Conservation (phyloP, 768 basidiomycete genomes). For the Phylloporus sp. region DNA sequence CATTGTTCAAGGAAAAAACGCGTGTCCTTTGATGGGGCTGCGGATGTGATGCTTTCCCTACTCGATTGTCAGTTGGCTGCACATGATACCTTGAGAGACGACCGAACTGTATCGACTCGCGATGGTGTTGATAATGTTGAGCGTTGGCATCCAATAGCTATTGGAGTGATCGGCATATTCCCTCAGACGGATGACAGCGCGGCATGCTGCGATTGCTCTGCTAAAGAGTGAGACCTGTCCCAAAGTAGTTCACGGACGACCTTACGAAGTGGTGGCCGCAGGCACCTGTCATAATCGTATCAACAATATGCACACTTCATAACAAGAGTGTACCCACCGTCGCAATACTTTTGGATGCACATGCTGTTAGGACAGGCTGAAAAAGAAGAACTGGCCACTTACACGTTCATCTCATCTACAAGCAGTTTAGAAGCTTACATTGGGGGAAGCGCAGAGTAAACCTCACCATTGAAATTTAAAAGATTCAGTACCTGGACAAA, state of each 20-base stretch:
- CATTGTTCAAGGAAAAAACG: constrained; percentile 14
- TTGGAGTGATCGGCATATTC: constrained; percentile 41
- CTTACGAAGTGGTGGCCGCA: constrained; percentile 60
- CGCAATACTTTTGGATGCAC: constrained; percentile 13
- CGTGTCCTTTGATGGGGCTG: constrained; percentile 10
- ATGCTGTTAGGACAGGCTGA: constrained; percentile 2
- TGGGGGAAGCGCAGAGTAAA: neutral
- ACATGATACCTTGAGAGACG: neutral
- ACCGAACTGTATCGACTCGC: constrained; percentile 17
- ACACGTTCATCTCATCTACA: constrained; percentile 27
- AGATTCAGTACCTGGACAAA: constrained; percentile 23
- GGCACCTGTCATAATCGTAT: constrained; percentile 41
- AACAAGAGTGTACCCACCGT: constrained; percentile 12
- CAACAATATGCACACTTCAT: neutral
- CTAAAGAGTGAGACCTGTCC: constrained; percentile 4
- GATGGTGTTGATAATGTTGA: constrained; percentile 20
- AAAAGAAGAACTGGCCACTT: neutral
- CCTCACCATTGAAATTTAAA: constrained; percentile 24
- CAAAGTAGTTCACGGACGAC: neutral
- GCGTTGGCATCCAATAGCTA: constrained; percentile 15
- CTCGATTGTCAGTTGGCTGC: constrained; percentile 1
- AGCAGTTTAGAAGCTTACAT: neutral
- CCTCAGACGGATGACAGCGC: constrained; percentile 59
- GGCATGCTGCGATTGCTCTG: constrained; percentile 47
- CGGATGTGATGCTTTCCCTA: constrained; percentile 13